Percentiles rank a stretch among this genome's conserved stretches.
Conservation (phyloP, 805 yeast genomes). For the Yarrowia keelungensis region DNA sequence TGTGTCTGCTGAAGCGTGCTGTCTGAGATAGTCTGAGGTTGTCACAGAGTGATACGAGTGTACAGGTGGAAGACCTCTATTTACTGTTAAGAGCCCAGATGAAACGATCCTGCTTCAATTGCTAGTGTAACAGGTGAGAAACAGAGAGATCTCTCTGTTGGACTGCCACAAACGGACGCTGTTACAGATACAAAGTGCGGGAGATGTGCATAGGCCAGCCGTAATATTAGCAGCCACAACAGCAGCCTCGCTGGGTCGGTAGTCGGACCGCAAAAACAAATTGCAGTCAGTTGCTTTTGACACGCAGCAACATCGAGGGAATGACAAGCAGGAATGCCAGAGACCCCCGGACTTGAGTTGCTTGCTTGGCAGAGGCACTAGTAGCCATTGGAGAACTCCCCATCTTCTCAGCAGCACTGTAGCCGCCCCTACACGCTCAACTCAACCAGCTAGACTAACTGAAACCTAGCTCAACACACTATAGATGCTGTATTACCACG, state of each 20-base stretch:
- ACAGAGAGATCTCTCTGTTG: too few relatives aligned
- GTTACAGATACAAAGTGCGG: neutral
- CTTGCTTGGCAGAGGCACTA: neutral
- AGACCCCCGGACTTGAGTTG: neutral
- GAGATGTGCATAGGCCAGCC: neutral
- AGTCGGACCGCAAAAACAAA: constrained; percentile 7
- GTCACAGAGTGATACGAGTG: too few relatives aligned
- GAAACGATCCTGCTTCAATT: too few relatives aligned
- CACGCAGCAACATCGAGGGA: neutral
- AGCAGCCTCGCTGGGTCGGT: neutral
- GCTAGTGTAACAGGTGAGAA: too few relatives aligned
- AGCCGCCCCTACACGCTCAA: neutral
- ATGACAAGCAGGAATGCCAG: neutral
- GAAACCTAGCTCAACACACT: neutral
- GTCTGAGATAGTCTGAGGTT: too few relatives aligned
- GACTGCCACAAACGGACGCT: neutral
- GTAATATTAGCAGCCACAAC: constrained; percentile 1
- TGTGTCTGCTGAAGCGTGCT: too few relatives aligned
- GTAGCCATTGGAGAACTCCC: neutral
- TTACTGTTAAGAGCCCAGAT: too few relatives aligned
- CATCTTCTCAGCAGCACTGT: neutral
- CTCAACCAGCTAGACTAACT: neutral
- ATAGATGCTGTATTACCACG: neutral
- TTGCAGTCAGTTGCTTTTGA: neutral
- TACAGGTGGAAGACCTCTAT: too few relatives aligned